phyloP scores from a whole-genome alignment of 495 filamentous ascomycete species.

The Xylaria castorea region DNA sequence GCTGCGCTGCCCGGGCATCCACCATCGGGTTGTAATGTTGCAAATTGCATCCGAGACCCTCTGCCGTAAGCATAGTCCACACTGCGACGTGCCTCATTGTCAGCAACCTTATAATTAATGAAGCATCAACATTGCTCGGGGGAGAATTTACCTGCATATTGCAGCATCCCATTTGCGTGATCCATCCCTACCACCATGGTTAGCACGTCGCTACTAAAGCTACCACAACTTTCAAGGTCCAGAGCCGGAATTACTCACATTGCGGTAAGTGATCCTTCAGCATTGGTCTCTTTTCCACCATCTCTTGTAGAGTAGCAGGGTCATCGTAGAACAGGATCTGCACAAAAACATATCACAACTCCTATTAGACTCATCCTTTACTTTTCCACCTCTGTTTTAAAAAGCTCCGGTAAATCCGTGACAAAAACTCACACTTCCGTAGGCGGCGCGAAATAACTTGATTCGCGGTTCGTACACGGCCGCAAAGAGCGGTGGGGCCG shows the following conservation, averaged over 20 bases:
- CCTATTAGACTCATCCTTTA: not conserved
- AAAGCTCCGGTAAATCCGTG: too few species aligned
- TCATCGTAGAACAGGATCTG: not conserved
- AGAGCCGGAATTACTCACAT: not conserved
- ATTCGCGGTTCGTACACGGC: not conserved
- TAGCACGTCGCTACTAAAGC: not conserved
- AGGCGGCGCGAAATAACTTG: slow-evolving; percentile 1
- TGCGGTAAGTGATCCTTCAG: not conserved
- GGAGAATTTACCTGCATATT: slow-evolving; percentile 7
- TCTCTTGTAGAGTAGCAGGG: not conserved
- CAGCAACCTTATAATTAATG: not conserved
- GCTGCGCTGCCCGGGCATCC: not conserved
- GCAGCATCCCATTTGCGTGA: not conserved
- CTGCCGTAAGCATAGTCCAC: not conserved
- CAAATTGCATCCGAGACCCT: not conserved
- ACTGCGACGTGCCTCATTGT: not conserved
- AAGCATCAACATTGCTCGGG: not conserved
- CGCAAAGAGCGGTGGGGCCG: not conserved
- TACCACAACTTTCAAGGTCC: too few species aligned
- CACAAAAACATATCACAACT: not conserved
- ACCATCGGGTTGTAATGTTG: slow-evolving; percentile 9
- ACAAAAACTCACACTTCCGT: not conserved
- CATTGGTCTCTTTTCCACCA: not conserved
- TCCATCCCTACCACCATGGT: not conserved
- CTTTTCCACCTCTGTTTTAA: not conserved